Base-by-base conservation (phyloP, 2,329 filamentous ascomycete genomes). In the Arachnomyces sp. region DNA sequence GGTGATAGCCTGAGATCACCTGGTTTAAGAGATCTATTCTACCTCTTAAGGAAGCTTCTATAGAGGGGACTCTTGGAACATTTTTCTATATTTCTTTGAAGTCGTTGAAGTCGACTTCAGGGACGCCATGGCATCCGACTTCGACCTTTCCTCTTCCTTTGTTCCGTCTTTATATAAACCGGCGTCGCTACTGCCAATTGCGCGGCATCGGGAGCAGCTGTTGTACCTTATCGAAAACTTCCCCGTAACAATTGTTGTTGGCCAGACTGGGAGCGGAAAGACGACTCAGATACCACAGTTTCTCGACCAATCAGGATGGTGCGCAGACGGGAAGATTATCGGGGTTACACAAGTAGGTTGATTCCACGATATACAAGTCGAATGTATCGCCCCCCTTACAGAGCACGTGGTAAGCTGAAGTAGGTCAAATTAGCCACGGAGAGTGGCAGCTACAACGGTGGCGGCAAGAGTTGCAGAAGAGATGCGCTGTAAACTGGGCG, bases 271-370 rank as follows among this genome's bases (percentile, higher is more conserved):
- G 3, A 94, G 85, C 16, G 89, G 90, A 31, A 96, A 96, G 65
- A 94, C 89, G 1, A 96, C 92, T 0, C 92, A 96, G 58, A 82
- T 96, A 32, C 92, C 92, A 1, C 90, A 95, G 52, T 96, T 84
- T 53, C 74, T 96, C 9, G 81, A 94, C 43, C 73, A 84, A 52
- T 85, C 83, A 54, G 90, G 90, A 63, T 96, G 90, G 89, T 90
- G 86, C 57, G 72, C 74, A 18, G 76, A 88, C 57, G 87, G 84
- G 14, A 93, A 89, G 57, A 62, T 84, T 34, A 83, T 98, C 50
- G 90, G 81, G 14, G 75, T 96, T 32, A 96, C 92, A 12, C 90
- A 96, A 78, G 87, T 88, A 68, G 59, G 74, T 71, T 46, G 54
- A 56, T 55, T 43, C 43, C 29, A 20, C 36, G 15, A 34, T 34